These are phyloP conservation scores for Inga oerstediana DNA, from an alignment of 306 rosid genomes.

Conservation along the genomic window DNA sequence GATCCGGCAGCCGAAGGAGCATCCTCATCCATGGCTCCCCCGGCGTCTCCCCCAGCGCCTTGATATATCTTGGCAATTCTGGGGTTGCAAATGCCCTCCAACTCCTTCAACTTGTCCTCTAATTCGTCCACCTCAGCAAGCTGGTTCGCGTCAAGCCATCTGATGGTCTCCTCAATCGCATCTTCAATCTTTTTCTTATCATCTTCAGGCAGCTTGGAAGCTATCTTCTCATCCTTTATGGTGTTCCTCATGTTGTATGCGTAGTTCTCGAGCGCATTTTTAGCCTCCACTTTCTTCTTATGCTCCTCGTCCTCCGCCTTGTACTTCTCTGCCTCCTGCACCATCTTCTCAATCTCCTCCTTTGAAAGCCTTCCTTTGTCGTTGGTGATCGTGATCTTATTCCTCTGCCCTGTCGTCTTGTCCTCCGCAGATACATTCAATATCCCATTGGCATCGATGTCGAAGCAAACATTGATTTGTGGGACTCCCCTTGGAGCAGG, in stretches of 20 bases:
- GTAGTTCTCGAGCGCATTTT: slow-evolving; percentile 53
- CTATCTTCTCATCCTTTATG: slow-evolving; percentile 56
- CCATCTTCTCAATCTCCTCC: slow-evolving; percentile 68
- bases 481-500: slow-evolving; percentile 67
- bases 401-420: slow-evolving; percentile 62
- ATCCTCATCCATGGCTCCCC: slow-evolving; percentile 61
- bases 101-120: slow-evolving; percentile 59
- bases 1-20: slow-evolving; percentile 32
- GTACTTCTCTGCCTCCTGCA: slow-evolving; percentile 58
- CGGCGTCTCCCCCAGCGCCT: slow-evolving; percentile 49
- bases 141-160: slow-evolving; percentile 61
- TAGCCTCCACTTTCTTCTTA: slow-evolving; percentile 62
- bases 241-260: slow-evolving; percentile 67
- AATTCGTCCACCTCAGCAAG: slow-evolving; percentile 58
- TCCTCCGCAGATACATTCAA: slow-evolving; percentile 67
- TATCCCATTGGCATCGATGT: slow-evolving; percentile 54
- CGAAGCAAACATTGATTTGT: slow-evolving; percentile 54
- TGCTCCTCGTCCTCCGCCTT: slow-evolving; percentile 58
- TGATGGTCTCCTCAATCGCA: slow-evolving; percentile 56
- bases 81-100: slow-evolving; percentile 63
- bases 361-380: slow-evolving; percentile 66
- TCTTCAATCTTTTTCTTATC: slow-evolving; percentile 69
- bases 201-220: slow-evolving; percentile 48
- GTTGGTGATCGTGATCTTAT: slow-evolving; percentile 61
- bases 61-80: slow-evolving; percentile 62